Base-by-base conservation (phyloP, 75 land plant genomes). In the Gnetum montanum region DNA sequence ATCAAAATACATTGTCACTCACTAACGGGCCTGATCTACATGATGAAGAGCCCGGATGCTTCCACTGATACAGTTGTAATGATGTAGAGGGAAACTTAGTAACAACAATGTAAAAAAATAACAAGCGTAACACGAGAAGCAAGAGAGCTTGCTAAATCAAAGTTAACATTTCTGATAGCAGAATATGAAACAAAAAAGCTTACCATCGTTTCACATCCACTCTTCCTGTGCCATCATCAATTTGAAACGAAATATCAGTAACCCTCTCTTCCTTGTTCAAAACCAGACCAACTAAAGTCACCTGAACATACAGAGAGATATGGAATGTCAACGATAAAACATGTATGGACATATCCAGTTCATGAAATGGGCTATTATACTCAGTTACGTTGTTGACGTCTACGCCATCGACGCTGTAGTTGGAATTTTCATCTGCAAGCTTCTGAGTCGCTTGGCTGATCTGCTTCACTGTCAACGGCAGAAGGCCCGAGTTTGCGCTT, bases 211-310 rank as follows among this genome's bases (percentile, higher is more conserved):
- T 79, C 35, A 87, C 73, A 31, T 80, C 90, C 34, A 94, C 69
- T 35, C 74, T 70, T 2, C 98, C 98, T 5, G 98, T 94, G 4
- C 85, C 82, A 60, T 94, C 98, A 60, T 94, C 98, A 31, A 94
- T 60, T 12, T 51, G 31, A 60, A 94, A 89, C 3, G 78, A 64
- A 13, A 83, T 70, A 70, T 93, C 96, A 34, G 86, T 90, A 6
- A 78, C 53, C 30, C 81, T 77, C 47, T 75, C 96, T 31, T 63
- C 61, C 70, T 90, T 94, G 41, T 78, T 59, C 23, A 47, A 58
- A 11, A 94, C 68, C 76, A 82, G 72, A 25, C 98, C 98, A 22
- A 94, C 77, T 31, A 94, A 31, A 20, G 79, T 86, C 24, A 94
- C 82, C 98, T 94, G 49, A 16, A 4, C 33, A 50, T 8, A 8